Conservation (phyloP, 768 basidiomycete species). For the Mycena capillaripes region DNA sequence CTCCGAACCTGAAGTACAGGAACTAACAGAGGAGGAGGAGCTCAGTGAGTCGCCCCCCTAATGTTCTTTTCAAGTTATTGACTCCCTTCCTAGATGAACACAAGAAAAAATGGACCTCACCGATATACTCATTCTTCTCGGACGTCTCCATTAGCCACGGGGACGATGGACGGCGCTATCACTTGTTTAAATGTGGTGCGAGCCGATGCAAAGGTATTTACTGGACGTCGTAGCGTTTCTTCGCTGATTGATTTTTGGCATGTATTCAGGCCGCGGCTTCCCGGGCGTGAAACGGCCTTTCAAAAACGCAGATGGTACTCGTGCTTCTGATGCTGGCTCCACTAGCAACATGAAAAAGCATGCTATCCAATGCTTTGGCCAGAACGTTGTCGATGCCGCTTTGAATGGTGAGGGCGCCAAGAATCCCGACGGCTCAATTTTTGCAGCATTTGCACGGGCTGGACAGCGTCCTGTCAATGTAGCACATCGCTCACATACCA, state of each 20-base stretch:
- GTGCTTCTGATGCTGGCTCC: constrained; percentile 1
- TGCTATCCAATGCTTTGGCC: neutral
- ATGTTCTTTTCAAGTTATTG: neutral
- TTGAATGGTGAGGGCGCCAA: neutral
- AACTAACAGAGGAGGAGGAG: neutral
- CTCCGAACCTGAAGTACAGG: neutral
- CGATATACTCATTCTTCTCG: neutral
- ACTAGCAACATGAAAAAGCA: constrained; percentile 3
- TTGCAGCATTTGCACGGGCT: constrained; percentile 42
- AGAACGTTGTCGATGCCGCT: neutral
- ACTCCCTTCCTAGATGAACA: neutral
- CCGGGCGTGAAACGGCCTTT: constrained; percentile 5
- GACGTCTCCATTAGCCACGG: neutral
- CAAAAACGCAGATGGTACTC: constrained; percentile 2
- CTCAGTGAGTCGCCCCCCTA: neutral
- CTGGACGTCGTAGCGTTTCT: neutral
- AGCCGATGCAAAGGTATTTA: neutral
- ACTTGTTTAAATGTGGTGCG: constrained; percentile 2
- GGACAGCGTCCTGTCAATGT: constrained; percentile 48
- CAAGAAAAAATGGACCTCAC: constrained; percentile 5
- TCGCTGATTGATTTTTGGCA: neutral
- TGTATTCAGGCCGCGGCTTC: neutral
- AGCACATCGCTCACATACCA: constrained; percentile 46
- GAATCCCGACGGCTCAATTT: constrained; percentile 41
- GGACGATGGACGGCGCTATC: neutral